phyloP scores from a whole-genome alignment of 176 grass and related monocot species.

The Saccharum officinarum region DNA sequence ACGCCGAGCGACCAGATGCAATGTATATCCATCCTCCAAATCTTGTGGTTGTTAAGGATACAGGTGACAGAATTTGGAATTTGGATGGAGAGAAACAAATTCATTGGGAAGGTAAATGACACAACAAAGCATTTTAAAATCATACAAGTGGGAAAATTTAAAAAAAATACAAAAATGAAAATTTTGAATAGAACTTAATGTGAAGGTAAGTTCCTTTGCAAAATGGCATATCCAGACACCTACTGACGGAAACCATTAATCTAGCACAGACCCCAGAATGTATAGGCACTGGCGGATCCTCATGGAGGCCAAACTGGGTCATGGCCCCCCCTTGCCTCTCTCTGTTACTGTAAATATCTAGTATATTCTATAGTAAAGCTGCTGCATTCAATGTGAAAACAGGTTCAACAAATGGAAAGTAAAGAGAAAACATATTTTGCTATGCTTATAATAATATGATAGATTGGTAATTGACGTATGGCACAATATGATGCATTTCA shows the following conservation, averaged over 20 bases:
- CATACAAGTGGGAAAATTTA: background rate
- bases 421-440: too few relatives aligned
- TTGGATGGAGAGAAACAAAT: background rate
- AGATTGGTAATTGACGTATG: too few relatives aligned
- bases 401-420: too few relatives aligned
- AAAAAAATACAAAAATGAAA: background rate
- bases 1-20: slow-evolving; percentile 84
- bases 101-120: background rate
- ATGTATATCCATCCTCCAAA: slow-evolving; percentile 85
- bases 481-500: too few relatives aligned
- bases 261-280: background rate
- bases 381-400: too few relatives aligned
- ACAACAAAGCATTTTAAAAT: slow-evolving; percentile 4
- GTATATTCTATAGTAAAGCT: too few relatives aligned
- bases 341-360: too few relatives aligned
- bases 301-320: too few relatives aligned
- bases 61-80: background rate
- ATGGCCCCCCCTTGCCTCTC: too few relatives aligned
- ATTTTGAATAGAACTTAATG: background rate
- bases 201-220: background rate
- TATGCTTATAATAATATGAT: too few relatives aligned
- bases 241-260: background rate
- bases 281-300: background rate
- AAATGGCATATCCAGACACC: background rate
- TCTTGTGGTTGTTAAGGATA: slow-evolving; percentile 58